Conservation (phyloP, 2,329 filamentous ascomycete genomes). For the Penicillium verrucosum region DNA sequence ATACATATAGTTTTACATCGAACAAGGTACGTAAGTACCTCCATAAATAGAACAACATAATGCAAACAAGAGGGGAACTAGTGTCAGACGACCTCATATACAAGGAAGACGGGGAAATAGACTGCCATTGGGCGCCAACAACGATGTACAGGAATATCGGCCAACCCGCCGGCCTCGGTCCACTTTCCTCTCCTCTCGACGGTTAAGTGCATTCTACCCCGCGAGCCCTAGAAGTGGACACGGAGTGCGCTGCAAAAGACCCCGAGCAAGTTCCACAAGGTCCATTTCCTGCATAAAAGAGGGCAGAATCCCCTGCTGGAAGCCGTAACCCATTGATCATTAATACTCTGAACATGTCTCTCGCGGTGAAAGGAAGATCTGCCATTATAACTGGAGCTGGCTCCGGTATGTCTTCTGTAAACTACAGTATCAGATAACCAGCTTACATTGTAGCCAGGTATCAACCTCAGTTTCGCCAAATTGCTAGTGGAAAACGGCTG, state of each 20-base stretch:
- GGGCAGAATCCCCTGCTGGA: background rate
- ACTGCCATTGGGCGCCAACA: background rate
- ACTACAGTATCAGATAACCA: background rate
- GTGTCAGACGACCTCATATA: background rate
- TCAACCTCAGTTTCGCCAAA: conserved; percentile 46
- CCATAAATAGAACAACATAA: background rate
- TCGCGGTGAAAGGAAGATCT: conserved; percentile 45
- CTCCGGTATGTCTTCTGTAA: conserved; percentile 41
- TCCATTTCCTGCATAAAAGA: conserved; percentile 14
- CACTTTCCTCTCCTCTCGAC: conserved; percentile 3
- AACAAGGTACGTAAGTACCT: background rate
- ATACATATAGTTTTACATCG: background rate
- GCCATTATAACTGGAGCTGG: conserved; percentile 56
- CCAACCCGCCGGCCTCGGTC: conserved; percentile 12
- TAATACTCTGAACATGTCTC: conserved; percentile 29
- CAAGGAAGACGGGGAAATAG: background rate
- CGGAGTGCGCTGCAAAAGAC: conserved; percentile 12
- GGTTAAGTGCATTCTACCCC: conserved; percentile 12
- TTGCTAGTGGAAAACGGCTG: conserved; percentile 45
- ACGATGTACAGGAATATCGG: conserved; percentile 4
- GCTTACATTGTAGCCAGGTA: conserved; percentile 33
- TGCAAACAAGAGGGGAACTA: background rate
- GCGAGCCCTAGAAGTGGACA: conserved; percentile 9
- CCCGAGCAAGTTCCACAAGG: conserved; percentile 15
- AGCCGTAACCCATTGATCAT: background rate